Conservation (phyloP, 257 asterid genomes). For the Craterostigma plantagineum region DNA sequence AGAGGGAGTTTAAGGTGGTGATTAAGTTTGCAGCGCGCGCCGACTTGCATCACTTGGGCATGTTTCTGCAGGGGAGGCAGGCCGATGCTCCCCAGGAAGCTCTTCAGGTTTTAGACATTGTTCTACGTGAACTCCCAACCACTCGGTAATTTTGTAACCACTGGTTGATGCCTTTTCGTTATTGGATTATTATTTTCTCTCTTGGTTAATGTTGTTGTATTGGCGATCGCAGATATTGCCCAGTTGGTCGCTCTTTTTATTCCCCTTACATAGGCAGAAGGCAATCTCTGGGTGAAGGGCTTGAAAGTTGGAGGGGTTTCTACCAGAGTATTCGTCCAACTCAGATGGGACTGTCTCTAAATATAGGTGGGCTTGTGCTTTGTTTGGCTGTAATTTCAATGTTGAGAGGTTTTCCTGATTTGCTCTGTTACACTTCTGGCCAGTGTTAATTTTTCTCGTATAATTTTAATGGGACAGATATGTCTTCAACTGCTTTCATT, state of each 20-base stretch:
- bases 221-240: constrained; percentile 36
- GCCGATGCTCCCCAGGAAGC: constrained; percentile 98
- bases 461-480: constrained; percentile 34
- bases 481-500: constrained; percentile 94
- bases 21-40: constrained; percentile 86
- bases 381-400: too few species aligned
- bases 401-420: too few species aligned
- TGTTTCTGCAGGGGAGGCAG: constrained; percentile 77
- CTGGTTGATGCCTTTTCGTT: too few species aligned
- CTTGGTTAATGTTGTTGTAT: constrained; percentile 1
- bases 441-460: neutral
- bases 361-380: constrained; percentile 40
- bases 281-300: constrained; percentile 85
- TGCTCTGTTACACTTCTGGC: too few species aligned
- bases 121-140: constrained; percentile 80
- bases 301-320: constrained; percentile 95
- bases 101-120: constrained; percentile 88
- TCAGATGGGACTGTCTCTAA: constrained; percentile 86
- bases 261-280: constrained; percentile 52
- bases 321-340: constrained; percentile 96
- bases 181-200: neutral
- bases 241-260: constrained; percentile 77
- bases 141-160: constrained; percentile 35
- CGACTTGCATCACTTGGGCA: constrained; percentile 74
- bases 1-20: constrained; percentile 62